A percentile compares a stretch with the other conserved stretches of the same genome.
phyloP scores from a whole-genome alignment of 768 basidiomycete species.

The Lactarius evosmus region DNA sequence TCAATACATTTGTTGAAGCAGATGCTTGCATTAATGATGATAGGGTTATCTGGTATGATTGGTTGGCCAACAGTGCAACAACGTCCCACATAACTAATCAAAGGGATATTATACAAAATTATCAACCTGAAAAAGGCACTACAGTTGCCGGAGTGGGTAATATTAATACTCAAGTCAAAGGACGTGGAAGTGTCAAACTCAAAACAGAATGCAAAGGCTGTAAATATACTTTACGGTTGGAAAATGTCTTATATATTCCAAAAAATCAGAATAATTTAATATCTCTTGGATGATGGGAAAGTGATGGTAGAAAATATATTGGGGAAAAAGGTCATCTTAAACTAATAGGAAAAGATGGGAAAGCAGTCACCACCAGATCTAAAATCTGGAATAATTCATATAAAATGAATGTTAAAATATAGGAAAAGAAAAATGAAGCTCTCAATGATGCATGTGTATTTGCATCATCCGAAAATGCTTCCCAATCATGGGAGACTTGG shows the following conservation, averaged over 20 bases:
- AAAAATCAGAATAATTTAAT: not conserved
- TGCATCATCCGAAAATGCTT: too few relatives aligned
- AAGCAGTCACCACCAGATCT: fast-evolving
- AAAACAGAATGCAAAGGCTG: too few relatives aligned
- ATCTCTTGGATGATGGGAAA: not conserved
- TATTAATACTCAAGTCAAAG: not conserved
- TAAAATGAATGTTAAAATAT: not conserved
- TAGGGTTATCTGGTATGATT: not conserved
- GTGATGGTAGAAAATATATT: not conserved
- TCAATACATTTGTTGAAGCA: too few relatives aligned
- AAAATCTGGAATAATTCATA: not conserved
- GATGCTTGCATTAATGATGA: too few relatives aligned
- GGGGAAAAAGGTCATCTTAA: too few relatives aligned
- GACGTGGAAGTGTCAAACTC: not conserved
- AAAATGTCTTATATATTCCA: not conserved
- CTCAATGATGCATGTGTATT: too few relatives aligned
- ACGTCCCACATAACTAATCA: not conserved
- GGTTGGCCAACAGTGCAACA: not conserved
- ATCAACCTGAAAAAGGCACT: fast-evolving
- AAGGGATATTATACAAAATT: not conserved
- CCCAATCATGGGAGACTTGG: not conserved
- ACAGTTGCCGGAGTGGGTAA: not conserved
- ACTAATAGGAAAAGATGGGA: not conserved
- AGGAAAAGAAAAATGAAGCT: too few relatives aligned
- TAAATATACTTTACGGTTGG: not conserved